Percentiles rank a stretch among this genome's conserved stretches.
phyloP scores from a whole-genome alignment of 2,329 filamentous ascomycete species.

The Myriosclerotinia curreyana region DNA sequence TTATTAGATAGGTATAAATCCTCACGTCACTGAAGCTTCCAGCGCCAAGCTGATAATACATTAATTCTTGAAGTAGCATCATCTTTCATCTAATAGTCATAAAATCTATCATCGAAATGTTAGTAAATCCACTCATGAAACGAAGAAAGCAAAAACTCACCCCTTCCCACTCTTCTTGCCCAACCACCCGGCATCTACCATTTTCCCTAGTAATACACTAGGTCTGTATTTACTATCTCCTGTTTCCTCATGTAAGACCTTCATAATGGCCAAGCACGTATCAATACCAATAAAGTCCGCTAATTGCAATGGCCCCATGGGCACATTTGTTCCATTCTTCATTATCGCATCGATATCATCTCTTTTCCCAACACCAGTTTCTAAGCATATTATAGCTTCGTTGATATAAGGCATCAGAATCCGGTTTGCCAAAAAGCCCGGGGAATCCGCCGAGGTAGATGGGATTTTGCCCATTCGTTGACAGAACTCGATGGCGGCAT shows the following conservation, averaged over 20 bases:
- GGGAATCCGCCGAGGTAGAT: slow-evolving; percentile 82
- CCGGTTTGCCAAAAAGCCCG: slow-evolving; percentile 92
- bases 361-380: slow-evolving; percentile 83
- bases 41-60: background rate
- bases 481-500: slow-evolving; percentile 81
- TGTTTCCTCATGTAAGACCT: slow-evolving; percentile 84
- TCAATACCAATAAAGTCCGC: slow-evolving; percentile 98
- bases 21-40: background rate
- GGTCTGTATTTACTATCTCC: slow-evolving; percentile 96
- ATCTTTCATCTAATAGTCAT: slow-evolving; percentile 35
- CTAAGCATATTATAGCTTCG: slow-evolving; percentile 92
- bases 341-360: slow-evolving; percentile 97
- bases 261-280: slow-evolving; percentile 96
- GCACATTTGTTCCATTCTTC: slow-evolving; percentile 98
- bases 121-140: slow-evolving; percentile 22
- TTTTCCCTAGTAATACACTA: slow-evolving; percentile 81
- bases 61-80: background rate
- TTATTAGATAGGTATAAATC: background rate
- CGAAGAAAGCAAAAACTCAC: slow-evolving; percentile 27
- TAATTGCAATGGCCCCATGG: slow-evolving; percentile 91
- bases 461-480: slow-evolving; percentile 90
- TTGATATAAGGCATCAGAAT: slow-evolving; percentile 99
- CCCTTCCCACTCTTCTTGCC: slow-evolving; percentile 97
- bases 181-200: slow-evolving; percentile 97
- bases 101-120: slow-evolving; percentile 33